These are phyloP conservation scores for Lichenothelia convexa DNA, from an alignment of 495 filamentous ascomycete species.

Conservation along the genomic window DNA sequence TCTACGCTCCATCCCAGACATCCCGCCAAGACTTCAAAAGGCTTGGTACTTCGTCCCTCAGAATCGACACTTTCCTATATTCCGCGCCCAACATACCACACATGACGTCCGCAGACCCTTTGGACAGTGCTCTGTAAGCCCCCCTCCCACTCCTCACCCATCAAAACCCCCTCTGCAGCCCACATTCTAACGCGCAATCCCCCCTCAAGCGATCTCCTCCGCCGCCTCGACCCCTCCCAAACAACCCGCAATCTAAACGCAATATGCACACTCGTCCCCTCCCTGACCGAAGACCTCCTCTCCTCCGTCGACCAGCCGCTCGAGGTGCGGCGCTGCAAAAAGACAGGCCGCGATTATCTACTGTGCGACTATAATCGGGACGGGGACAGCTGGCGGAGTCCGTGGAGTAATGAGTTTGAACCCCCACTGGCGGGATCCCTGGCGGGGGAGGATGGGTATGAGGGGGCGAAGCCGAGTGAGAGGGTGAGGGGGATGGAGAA, in stretches of 20 bases:
- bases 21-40: too few species aligned
- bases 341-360: conserved; percentile 85
- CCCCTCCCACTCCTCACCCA: neutral
- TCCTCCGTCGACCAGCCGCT: conserved; percentile 94
- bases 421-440: conserved; percentile 53
- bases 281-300: conserved; percentile 92
- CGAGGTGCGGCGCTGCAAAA: conserved; percentile 62
- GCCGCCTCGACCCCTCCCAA: conserved; percentile 84
- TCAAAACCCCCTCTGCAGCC: conserved; percentile 3
- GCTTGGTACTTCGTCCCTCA: too few species aligned
- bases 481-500: conserved; percentile 79
- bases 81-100: too few species aligned
- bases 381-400: conserved; percentile 88
- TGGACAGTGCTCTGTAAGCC: conserved; percentile 44
- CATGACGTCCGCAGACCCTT: conserved; percentile 18
- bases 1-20: too few species aligned
- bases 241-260: conserved; percentile 68
- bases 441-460: conserved; percentile 34
- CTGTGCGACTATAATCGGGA: conserved; percentile 99
- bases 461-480: conserved; percentile 21
- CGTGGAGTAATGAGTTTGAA: conserved; percentile 97
- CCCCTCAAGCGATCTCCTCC: conserved; percentile 77
- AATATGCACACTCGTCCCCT: conserved; percentile 70
- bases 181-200: conserved; percentile 13
- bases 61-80: too few species aligned